Conservation (phyloP, 2,329 filamentous ascomycete genomes). For the Ophiostoma angusticollis region DNA sequence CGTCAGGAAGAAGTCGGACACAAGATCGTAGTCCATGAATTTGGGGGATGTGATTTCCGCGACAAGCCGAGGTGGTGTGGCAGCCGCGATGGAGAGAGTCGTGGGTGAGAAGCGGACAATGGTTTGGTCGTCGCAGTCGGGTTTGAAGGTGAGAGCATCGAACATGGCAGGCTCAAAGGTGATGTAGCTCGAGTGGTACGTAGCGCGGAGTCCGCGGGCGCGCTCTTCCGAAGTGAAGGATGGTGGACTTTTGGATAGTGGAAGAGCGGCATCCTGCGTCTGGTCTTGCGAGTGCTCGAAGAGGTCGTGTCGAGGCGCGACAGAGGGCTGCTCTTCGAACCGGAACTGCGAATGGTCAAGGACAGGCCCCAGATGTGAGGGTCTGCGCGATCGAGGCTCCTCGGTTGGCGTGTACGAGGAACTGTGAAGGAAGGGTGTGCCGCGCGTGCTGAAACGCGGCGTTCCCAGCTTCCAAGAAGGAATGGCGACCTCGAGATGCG, state of each 20-base stretch:
- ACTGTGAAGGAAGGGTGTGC: slow-evolving; percentile 64
- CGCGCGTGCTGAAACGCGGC: slow-evolving; percentile 63
- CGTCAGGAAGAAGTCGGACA: slow-evolving; percentile 96
- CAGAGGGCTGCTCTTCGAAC: slow-evolving; percentile 18
- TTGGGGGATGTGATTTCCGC: slow-evolving; percentile 93
- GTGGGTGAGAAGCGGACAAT: slow-evolving; percentile 70
- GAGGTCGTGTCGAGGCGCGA: slow-evolving; percentile 7
- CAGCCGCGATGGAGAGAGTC: slow-evolving; percentile 67
- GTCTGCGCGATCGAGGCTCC: slow-evolving; percentile 48
- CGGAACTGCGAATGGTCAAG: slow-evolving; percentile 23
- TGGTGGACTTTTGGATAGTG: slow-evolving; percentile 20
- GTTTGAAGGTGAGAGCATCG: slow-evolving; percentile 65
- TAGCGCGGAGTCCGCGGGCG: neutral
- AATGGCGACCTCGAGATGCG: slow-evolving; percentile 55
- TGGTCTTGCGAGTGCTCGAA: neutral
- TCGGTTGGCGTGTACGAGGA: slow-evolving; percentile 72
- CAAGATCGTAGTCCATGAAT: slow-evolving; percentile 90
- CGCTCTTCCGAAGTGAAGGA: slow-evolving; percentile 20
- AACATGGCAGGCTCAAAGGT: slow-evolving; percentile 65
- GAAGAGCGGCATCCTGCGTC: neutral
- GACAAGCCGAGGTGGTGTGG: slow-evolving; percentile 79
- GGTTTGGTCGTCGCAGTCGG: slow-evolving; percentile 61
- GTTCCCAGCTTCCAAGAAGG: slow-evolving; percentile 75
- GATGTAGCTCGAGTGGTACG: slow-evolving; percentile 34
- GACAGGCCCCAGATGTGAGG: slow-evolving; percentile 22